phyloP scores from a whole-genome alignment of 106 monocot genomes.

The Apostasia ramifera region DNA sequence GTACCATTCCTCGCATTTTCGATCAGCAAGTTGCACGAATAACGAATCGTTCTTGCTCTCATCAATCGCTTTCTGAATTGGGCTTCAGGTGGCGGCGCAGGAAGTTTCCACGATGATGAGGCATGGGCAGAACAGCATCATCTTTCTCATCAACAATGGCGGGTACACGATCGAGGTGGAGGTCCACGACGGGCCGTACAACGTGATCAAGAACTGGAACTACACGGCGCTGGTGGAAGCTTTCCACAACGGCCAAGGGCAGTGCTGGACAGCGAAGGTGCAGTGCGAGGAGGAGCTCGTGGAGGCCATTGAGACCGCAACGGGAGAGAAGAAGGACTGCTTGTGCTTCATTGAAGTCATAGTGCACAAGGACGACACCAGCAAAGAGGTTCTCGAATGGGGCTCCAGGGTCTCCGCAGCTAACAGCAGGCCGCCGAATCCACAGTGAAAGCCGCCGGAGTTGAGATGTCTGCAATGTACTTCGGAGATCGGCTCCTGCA shows the following conservation, averaged over 20 bases:
- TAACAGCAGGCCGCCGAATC: conserved; percentile 16
- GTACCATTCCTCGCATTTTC: conserved; percentile 6
- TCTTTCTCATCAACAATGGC: conserved; percentile 89
- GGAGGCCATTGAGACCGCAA: conserved; percentile 44
- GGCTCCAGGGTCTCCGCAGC: conserved; percentile 13
- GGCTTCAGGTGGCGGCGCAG: conserved; percentile 58
- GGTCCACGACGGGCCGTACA: conserved; percentile 93
- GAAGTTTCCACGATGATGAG: conserved; percentile 87
- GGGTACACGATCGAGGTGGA: conserved; percentile 90
- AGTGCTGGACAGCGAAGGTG: conserved; percentile 83
- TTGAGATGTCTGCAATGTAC: not conserved
- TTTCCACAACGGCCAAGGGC: conserved; percentile 73
- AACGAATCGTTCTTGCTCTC: not conserved
- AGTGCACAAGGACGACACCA: conserved; percentile 84
- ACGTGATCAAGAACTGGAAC: conserved; percentile 97
- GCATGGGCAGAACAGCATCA: conserved; percentile 56
- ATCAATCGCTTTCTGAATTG: not conserved
- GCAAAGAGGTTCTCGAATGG: conserved; percentile 66
- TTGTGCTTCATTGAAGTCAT: conserved; percentile 87
- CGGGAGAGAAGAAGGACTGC: conserved; percentile 48
- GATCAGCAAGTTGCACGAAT: not conserved
- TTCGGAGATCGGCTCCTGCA: no score
- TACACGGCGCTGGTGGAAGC: conserved; percentile 75
- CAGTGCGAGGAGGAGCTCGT: conserved; percentile 55
- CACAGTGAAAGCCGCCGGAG: not conserved